Conservation (phyloP, 495 filamentous ascomycete genomes). For the Trichoderma erinaceum region DNA sequence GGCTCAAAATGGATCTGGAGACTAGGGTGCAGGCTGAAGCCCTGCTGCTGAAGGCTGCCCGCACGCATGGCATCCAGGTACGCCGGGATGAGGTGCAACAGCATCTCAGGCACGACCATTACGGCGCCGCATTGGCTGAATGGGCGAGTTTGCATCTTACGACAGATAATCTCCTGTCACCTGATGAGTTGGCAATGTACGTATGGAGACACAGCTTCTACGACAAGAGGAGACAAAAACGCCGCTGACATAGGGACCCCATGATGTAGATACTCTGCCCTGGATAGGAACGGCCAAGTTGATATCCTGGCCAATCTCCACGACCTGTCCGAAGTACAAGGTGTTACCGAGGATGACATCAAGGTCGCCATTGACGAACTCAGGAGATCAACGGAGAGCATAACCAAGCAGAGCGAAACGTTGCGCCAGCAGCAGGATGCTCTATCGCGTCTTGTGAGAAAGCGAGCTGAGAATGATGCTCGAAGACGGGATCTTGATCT, state of each 20-base stretch:
- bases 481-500: slow-evolving; percentile 26
- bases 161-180: slow-evolving; percentile 39
- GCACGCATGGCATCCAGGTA: slow-evolving; percentile 23
- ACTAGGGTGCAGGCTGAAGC: slow-evolving; percentile 13
- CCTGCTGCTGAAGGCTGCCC: slow-evolving; percentile 15
- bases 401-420: slow-evolving; percentile 40
- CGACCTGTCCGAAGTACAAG: slow-evolving; percentile 30
- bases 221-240: neutral
- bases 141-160: slow-evolving; percentile 37
- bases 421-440: slow-evolving; percentile 39
- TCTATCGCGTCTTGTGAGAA: slow-evolving; percentile 33
- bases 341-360: slow-evolving; percentile 36
- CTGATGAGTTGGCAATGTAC: slow-evolving; percentile 38
- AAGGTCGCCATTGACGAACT: slow-evolving; percentile 40
- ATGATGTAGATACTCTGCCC: slow-evolving; percentile 31
- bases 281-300: slow-evolving; percentile 32
- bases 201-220: slow-evolving; percentile 9
- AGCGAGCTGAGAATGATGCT: slow-evolving; percentile 19
- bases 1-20: slow-evolving; percentile 4
- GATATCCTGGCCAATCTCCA: slow-evolving; percentile 30
- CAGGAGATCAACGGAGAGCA: slow-evolving; percentile 39
- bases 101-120: slow-evolving; percentile 22
- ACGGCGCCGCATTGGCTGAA: slow-evolving; percentile 26
- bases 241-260: neutral
- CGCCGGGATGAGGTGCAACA: slow-evolving; percentile 22